phyloP scores from a whole-genome alignment of 441 rosid species.

The Aleurites moluccanus region DNA sequence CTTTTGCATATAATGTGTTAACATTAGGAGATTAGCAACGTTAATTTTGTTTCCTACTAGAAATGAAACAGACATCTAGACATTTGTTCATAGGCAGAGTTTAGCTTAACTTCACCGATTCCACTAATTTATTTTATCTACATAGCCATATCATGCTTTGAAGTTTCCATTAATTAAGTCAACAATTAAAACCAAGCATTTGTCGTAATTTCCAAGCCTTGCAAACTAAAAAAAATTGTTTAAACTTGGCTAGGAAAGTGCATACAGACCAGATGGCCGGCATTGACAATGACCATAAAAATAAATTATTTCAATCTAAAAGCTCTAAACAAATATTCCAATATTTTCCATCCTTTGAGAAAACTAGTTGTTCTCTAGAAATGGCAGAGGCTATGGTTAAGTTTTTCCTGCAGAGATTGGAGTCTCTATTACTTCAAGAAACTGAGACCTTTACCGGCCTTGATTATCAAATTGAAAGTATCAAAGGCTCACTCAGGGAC shows the following conservation, averaged over 20 bases:
- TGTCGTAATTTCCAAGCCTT: neutral
- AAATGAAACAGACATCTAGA: too few species aligned
- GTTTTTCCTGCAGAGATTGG: constrained; percentile 34
- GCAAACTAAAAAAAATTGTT: neutral
- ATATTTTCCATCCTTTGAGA: neutral
- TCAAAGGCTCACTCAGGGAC: constrained; percentile 23
- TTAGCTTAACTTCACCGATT: too few species aligned
- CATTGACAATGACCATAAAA: neutral
- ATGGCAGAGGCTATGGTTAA: constrained; percentile 29
- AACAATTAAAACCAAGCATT: neutral
- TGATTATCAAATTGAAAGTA: constrained; percentile 15
- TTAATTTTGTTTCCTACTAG: too few species aligned
- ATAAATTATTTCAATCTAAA: neutral
- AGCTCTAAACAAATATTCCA: neutral
- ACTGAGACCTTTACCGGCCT: constrained; percentile 25
- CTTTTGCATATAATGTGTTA: too few species aligned
- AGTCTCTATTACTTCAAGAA: constrained; percentile 20
- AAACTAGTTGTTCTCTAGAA: neutral
- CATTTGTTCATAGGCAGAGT: too few species aligned
- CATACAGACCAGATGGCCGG: neutral
- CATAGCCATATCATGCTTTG: too few species aligned
- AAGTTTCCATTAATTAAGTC: neutral
- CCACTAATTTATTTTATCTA: too few species aligned
- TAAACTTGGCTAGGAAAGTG: neutral
- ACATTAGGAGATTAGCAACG: too few species aligned